phyloP scores from a whole-genome alignment of 129 eudicot species.

The Oenanthe sinensis region DNA sequence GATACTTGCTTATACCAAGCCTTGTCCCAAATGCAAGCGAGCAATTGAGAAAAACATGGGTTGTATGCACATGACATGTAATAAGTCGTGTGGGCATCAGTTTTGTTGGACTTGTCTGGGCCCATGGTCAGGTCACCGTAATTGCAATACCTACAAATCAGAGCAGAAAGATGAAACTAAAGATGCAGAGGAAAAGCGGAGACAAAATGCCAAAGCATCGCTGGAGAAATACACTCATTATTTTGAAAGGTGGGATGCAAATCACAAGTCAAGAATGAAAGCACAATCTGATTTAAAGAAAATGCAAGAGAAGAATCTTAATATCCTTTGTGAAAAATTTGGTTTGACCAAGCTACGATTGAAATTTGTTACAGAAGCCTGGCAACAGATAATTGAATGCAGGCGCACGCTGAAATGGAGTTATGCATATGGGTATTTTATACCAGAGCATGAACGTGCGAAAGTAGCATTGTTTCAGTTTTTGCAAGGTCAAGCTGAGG shows the following conservation, averaged over 20 bases:
- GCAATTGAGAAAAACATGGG: conserved; percentile 10
- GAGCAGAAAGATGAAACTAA: background rate
- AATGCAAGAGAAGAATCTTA: conserved; percentile 12
- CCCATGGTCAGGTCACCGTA: background rate
- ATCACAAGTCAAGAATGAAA: conserved; percentile 8
- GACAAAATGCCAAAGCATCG: conserved; percentile 6
- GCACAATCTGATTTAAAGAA: conserved; percentile 2
- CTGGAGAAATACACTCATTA: conserved; percentile 17
- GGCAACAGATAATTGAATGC: conserved; percentile 3
- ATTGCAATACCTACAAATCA: background rate
- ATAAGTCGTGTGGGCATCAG: background rate
- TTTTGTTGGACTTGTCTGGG: conserved; percentile 8
- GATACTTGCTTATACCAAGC: conserved; percentile 7
- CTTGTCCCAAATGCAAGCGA: conserved; percentile 10
- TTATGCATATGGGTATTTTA: background rate
- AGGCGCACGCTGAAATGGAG: conserved; percentile 8
- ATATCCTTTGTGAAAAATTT: conserved; percentile 14
- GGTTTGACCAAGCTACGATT: background rate
- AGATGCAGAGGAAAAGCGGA: conserved; percentile 9
- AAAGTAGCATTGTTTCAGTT: background rate
- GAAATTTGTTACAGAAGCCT: background rate
- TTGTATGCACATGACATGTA: conserved; percentile 5
- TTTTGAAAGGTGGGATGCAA: conserved; percentile 21
- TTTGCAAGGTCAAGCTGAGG: conserved; percentile 10
- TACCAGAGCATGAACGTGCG: conserved; percentile 2